Base-by-base conservation (phyloP, 495 filamentous ascomycete genomes). In the Thermochaetoides thermophila region DNA sequence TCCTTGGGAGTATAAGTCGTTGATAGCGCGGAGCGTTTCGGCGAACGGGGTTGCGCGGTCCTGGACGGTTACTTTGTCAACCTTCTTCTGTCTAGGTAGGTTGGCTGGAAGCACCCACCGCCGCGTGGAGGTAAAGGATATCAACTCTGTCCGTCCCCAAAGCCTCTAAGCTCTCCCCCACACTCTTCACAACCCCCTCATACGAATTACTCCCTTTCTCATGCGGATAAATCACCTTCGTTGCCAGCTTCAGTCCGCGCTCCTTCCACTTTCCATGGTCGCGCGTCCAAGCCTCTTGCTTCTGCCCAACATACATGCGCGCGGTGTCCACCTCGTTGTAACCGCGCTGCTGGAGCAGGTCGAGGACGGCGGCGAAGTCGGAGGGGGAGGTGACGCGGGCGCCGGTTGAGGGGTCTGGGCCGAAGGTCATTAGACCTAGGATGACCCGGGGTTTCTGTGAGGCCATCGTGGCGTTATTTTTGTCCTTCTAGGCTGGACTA, bases 91-190 rank as follows among this genome's bases (percentile, higher is more conserved):
- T 27, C 9, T 26, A 11, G 10, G 25, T 20, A 4, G 17, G 0
- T n/a, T 5, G 21, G 13, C 14, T 7, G 20, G 17, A 17, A 5
- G 15, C 16, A 37, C 46, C 18, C 17, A 52, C 45, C 3, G 86
- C 66, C 3, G 83, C 84, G 53, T 94, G 86, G 7, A 94, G 64
- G 40, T 93, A 93, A 55, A 81, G 80, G 31, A 92, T 81, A 45
- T 96, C 87, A 0, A 94, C 79, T 30, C 60, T 64, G 29, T 91
- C 71, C 1, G 81, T 76, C 7, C 71, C 71, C 19, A 94, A 54
- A 49, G 86, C 81, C 39, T 63, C 71, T 37, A 94, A 53, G 12
- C 71, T 78, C 11, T 50, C 66, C 35, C 78, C 66, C 14, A 85
- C 53, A 3, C 69, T 66, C 53, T 73, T 65, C 13, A 65, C 62